Evolutionary conservation across 1,284 basidiomycete species (phyloP).

Genomic region (Quambalaria eucalypti): DNA sequence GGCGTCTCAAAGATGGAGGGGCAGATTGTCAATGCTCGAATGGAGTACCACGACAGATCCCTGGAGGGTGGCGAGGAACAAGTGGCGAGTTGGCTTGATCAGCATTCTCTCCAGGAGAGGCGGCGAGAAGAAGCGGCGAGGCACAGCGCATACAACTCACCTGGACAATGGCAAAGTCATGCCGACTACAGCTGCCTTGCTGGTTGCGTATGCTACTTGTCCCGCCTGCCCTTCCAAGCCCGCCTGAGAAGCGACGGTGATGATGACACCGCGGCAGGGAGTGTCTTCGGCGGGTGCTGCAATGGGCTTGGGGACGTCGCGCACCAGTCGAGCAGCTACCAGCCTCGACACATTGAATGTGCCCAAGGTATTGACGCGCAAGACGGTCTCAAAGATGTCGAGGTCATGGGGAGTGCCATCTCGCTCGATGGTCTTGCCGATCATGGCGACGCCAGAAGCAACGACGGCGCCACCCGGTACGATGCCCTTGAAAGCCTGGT

Average conservation of each 20-base stretch:
- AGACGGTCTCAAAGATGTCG: conserved; percentile 37
- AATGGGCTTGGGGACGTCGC: conserved; percentile 20
- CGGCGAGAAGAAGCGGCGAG: background rate
- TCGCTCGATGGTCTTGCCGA: conserved; percentile 40
- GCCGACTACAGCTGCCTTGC: conserved; percentile 43
- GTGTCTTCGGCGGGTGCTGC: conserved; percentile 15
- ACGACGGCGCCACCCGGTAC: conserved; percentile 45
- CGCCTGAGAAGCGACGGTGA: conserved; percentile 42
- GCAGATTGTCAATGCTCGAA: conserved; percentile 21
- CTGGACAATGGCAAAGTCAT: conserved; percentile 46
- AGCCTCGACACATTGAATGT: conserved; percentile 47
- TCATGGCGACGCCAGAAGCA: conserved; percentile 46
- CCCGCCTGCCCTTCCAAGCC: conserved; percentile 47
- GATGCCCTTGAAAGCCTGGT: conserved; percentile 19
- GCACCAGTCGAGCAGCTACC: conserved; percentile 41
- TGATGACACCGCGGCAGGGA: conserved; percentile 45
- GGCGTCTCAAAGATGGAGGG: conserved; percentile 35
- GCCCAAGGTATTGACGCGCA: conserved; percentile 45
- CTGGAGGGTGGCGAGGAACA: conserved; percentile 2
- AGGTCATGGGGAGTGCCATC: conserved; percentile 31
- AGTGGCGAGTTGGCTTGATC: too few relatives aligned
- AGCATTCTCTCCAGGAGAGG: too few relatives aligned
- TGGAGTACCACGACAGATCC: conserved; percentile 46
- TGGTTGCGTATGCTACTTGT: conserved; percentile 41
- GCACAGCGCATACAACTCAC: conserved; percentile 4